Evolutionary conservation across 768 basidiomycete species (phyloP).

Genomic region (Psilocybe azurescens): DNA sequence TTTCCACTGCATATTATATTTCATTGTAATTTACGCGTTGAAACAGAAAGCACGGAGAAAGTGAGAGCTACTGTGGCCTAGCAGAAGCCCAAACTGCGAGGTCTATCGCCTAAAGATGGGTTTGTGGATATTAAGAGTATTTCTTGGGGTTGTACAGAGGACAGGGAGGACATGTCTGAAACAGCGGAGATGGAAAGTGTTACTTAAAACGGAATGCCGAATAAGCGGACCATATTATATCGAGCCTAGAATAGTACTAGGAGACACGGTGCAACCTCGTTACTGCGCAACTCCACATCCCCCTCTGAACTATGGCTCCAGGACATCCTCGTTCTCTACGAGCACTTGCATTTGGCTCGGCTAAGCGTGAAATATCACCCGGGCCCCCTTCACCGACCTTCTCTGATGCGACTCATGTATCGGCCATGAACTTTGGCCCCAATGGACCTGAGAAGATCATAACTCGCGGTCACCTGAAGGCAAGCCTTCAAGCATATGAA

Average conservation of each 20-base stretch:
- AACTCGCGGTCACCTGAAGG: constrained; percentile 77
- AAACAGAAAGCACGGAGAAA: neutral
- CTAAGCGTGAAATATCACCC: constrained; percentile 50
- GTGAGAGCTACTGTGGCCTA: neutral
- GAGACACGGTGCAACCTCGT: constrained; percentile 6
- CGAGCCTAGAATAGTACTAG: constrained; percentile 2
- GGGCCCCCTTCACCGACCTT: constrained; percentile 83
- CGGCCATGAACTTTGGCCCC: constrained; percentile 76
- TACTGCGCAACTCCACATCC: constrained; percentile 12
- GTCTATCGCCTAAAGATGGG: too few relatives aligned
- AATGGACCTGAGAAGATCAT: constrained; percentile 84
- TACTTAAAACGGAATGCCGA: constrained; percentile 17
- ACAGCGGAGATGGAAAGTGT: constrained; percentile 20
- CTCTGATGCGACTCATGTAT: constrained; percentile 80
- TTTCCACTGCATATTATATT: neutral
- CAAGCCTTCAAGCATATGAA: constrained; percentile 80
- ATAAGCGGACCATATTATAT: neutral
- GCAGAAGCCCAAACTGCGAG: too few relatives aligned
- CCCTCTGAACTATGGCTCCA: constrained; percentile 41
- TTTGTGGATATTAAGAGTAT: too few relatives aligned
- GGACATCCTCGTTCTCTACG: constrained; percentile 61
- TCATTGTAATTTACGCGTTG: neutral
- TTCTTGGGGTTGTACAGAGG: too few relatives aligned
- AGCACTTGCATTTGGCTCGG: constrained; percentile 53
- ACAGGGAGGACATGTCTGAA: neutral